Percentiles rank a stretch among this genome's conserved stretches.
phyloP scores from a whole-genome alignment of 192 early-diverging fungal species.

The Rhizoclosmatium globosum region DNA sequence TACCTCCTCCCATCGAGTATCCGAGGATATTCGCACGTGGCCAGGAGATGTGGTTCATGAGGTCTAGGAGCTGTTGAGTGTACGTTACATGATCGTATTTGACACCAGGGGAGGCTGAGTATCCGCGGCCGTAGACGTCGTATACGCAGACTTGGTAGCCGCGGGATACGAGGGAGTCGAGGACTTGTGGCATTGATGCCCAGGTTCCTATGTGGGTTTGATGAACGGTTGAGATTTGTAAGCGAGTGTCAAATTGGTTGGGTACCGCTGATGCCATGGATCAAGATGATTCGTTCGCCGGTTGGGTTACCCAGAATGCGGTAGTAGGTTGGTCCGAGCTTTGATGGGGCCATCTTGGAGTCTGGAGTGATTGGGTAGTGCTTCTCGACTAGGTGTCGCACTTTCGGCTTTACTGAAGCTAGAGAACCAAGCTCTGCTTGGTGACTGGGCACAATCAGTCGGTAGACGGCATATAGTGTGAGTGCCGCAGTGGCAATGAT shows the following conservation, averaged over 20 bases:
- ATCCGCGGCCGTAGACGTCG: constrained; percentile 22
- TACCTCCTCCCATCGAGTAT: constrained; percentile 24
- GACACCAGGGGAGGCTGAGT: constrained; percentile 17
- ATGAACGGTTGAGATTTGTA: not conserved
- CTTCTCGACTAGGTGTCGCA: not conserved
- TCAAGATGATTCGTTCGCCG: not conserved
- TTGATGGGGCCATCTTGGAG: not conserved
- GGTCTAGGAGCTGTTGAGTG: constrained; percentile 9
- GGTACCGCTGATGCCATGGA: constrained; percentile 6
- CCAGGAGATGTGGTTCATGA: constrained; percentile 24
- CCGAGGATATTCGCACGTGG: constrained; percentile 3
- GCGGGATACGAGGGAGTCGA: not conserved
- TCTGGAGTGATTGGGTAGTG: not conserved
- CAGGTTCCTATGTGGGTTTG: constrained; percentile 6
- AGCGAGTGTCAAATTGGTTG: not conserved
- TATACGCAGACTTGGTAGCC: constrained; percentile 12
- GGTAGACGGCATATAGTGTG: not conserved
- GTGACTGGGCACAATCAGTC: not conserved
- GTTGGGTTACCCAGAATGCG: not conserved
- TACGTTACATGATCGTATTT: constrained; percentile 5
- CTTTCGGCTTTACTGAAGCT: not conserved
- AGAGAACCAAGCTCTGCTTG: not conserved
- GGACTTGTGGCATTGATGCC: constrained; percentile 35
- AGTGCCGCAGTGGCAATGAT: no score
- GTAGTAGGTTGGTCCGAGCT: constrained; percentile 3